Evolutionary conservation across 2,329 filamentous ascomycete species (phyloP).

Genomic region (Xylaria sp.): DNA sequence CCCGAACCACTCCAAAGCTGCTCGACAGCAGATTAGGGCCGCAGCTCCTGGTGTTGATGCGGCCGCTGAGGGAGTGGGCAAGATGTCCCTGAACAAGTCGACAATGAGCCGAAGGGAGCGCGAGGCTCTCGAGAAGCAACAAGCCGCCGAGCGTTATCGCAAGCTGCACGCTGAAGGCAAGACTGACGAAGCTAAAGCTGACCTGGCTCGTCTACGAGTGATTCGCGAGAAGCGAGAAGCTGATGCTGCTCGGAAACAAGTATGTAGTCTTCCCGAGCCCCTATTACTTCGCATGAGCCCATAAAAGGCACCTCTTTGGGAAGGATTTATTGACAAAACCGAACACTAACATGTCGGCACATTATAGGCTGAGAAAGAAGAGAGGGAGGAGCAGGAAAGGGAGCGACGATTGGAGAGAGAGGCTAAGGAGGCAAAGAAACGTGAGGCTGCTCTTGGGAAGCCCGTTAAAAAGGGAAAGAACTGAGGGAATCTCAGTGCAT

Average conservation of each 20-base stretch:
- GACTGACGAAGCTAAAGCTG: conserved; percentile 93
- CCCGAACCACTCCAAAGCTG: conserved; percentile 88
- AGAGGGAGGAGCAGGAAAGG: conserved; percentile 63
- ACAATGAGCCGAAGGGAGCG: conserved; percentile 64
- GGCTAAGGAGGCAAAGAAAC: conserved; percentile 66
- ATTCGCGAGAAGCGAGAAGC: conserved; percentile 88
- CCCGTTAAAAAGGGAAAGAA: conserved; percentile 60
- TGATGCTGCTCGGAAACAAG: conserved; percentile 84
- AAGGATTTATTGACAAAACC: neutral
- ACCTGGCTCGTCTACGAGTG: conserved; percentile 82
- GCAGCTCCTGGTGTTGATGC: conserved; percentile 58
- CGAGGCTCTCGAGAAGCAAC: conserved; percentile 85
- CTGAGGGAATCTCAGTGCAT: conserved; percentile 29
- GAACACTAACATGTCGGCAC: conserved; percentile 42
- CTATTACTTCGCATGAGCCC: neutral
- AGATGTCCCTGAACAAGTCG: conserved; percentile 64
- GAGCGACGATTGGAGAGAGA: conserved; percentile 63
- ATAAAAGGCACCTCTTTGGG: neutral
- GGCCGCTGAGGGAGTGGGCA: conserved; percentile 66
- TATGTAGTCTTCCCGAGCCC: conserved; percentile 55
- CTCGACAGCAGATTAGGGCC: conserved; percentile 67
- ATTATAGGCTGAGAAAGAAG: conserved; percentile 67
- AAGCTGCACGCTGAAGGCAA: conserved; percentile 94
- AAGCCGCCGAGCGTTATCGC: conserved; percentile 89
- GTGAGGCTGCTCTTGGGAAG: conserved; percentile 62